phyloP scores from a whole-genome alignment of 2,329 filamentous ascomycete species.

The Cladobotryum protrusum region DNA sequence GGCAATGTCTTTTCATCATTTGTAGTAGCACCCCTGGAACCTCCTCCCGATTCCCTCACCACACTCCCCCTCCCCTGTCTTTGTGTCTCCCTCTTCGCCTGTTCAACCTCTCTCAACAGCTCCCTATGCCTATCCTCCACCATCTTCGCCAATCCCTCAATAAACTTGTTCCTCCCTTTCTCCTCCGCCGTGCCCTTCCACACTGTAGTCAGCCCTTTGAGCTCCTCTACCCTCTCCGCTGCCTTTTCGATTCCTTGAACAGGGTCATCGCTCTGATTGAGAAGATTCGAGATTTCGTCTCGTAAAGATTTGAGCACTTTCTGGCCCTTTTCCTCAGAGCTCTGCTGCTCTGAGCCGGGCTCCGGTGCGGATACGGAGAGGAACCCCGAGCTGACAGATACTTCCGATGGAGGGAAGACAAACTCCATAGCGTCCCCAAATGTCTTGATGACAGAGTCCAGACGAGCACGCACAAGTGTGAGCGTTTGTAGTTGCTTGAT shows the following conservation, averaged over 20 bases:
- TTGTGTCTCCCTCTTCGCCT: constrained; percentile 29
- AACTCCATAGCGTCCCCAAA: constrained; percentile 97
- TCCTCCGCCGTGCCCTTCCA: constrained; percentile 98
- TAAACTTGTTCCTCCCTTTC: constrained; percentile 72
- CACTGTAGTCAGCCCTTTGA: constrained; percentile 69
- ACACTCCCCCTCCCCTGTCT: constrained; percentile 24
- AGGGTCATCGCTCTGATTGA: constrained; percentile 52
- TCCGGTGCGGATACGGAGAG: constrained; percentile 86
- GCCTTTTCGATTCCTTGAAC: constrained; percentile 68
- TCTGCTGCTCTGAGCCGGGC: constrained; percentile 54
- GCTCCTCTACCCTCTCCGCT: constrained; percentile 63
- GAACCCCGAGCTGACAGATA: constrained; percentile 77
- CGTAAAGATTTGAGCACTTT: constrained; percentile 66
- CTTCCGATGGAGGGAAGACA: constrained; percentile 80
- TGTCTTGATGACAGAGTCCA: constrained; percentile 82
- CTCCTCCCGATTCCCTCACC: constrained; percentile 29
- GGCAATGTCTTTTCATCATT: constrained; percentile 38
- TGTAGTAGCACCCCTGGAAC: constrained; percentile 17
- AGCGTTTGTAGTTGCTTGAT: constrained; percentile 77
- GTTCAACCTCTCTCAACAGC: constrained; percentile 47
- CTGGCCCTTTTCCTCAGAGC: constrained; percentile 80
- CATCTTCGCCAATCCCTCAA: constrained; percentile 73
- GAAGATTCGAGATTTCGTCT: constrained; percentile 63
- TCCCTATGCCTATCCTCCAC: constrained; percentile 68
- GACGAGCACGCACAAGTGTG: constrained; percentile 71